Evolutionary conservation across 208 protist species (phyloP).

Genomic region (Angomonas deanei): DNA sequence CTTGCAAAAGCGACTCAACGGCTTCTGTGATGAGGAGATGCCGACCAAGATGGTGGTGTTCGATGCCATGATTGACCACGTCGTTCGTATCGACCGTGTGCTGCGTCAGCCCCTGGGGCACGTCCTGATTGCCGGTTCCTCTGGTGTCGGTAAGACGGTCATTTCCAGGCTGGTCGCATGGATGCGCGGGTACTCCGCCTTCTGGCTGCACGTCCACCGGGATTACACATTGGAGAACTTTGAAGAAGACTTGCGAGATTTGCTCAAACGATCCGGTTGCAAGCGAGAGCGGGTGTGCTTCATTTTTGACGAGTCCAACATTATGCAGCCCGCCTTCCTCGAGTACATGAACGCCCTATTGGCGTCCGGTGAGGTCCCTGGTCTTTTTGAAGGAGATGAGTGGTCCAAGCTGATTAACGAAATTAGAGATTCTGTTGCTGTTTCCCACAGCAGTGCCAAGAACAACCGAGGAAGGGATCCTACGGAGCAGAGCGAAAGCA

Average conservation of each 20-base stretch:
- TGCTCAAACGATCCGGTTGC: constrained; percentile 95
- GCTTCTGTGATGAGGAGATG: constrained; percentile 98
- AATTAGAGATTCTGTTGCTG: constrained; percentile 48
- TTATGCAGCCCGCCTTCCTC: constrained; percentile 97
- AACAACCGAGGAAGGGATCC: not conserved
- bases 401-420: constrained; percentile 93
- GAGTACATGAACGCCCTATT: constrained; percentile 99
- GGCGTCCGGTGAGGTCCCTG: constrained; percentile 97
- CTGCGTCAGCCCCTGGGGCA: constrained; percentile 97
- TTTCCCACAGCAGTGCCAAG: constrained; percentile 13
- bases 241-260: constrained; percentile 95
- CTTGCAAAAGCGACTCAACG: constrained; percentile 86
- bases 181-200: constrained; percentile 95
- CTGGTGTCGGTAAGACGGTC: constrained; percentile 98
- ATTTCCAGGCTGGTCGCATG: constrained; percentile 97
- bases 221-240: constrained; percentile 97
- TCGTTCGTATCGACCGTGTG: constrained; percentile 98
- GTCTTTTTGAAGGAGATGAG: constrained; percentile 98
- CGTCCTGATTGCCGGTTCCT: constrained; percentile 94
- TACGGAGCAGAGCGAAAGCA: not conserved
- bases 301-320: constrained; percentile 99
- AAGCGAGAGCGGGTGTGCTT: constrained; percentile 98
- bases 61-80: constrained; percentile 97
- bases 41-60: constrained; percentile 97
- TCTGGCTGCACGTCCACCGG: constrained; percentile 96